Evolutionary conservation across 306 rosid genomes (phyloP).

Genomic region (Sophora flavescens): DNA sequence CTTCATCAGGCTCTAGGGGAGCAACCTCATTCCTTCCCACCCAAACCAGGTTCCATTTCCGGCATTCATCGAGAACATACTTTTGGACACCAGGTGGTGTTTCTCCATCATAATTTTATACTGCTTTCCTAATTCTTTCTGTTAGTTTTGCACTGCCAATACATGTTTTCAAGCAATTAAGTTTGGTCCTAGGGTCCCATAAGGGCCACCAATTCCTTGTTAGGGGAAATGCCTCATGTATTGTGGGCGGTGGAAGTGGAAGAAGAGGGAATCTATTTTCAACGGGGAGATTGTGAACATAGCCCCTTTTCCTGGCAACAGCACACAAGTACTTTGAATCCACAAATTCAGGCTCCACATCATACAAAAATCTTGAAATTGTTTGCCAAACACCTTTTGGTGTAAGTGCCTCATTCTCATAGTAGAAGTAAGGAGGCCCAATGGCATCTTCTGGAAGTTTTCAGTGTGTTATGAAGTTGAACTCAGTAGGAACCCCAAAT

Average conservation of each 20-base stretch:
- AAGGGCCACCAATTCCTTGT: conserved; percentile 97
- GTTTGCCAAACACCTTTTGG: conserved; percentile 97
- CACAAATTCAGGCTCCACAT: conserved; percentile 89
- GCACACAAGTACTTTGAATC: conserved; percentile 92
- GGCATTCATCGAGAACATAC: conserved; percentile 74
- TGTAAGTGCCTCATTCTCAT: conserved; percentile 95
- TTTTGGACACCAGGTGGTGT: conserved; percentile 68
- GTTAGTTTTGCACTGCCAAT: conserved; percentile 77
- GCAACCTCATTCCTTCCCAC: conserved; percentile 97
- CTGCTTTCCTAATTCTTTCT: conserved; percentile 77
- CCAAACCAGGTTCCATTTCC: conserved; percentile 98
- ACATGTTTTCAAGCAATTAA: conserved; percentile 84
- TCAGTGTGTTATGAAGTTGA: conserved; percentile 46
- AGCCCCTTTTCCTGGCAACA: conserved; percentile 92
- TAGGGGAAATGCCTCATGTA: conserved; percentile 82
- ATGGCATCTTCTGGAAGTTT: conserved; percentile 73
- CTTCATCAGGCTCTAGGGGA: conserved; percentile 94
- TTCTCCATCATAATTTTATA: conserved; percentile 63
- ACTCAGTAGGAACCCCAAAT: conserved; percentile 82
- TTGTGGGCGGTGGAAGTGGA: conserved; percentile 79
- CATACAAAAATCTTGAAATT: conserved; percentile 80
- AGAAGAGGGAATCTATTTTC: conserved; percentile 76
- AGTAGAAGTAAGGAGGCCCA: conserved; percentile 94
- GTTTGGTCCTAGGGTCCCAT: conserved; percentile 81
- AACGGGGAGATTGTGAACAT: conserved; percentile 91